Base-by-base conservation (phyloP, 2,329 filamentous ascomycete species). In the Hypocrella siamensis region DNA sequence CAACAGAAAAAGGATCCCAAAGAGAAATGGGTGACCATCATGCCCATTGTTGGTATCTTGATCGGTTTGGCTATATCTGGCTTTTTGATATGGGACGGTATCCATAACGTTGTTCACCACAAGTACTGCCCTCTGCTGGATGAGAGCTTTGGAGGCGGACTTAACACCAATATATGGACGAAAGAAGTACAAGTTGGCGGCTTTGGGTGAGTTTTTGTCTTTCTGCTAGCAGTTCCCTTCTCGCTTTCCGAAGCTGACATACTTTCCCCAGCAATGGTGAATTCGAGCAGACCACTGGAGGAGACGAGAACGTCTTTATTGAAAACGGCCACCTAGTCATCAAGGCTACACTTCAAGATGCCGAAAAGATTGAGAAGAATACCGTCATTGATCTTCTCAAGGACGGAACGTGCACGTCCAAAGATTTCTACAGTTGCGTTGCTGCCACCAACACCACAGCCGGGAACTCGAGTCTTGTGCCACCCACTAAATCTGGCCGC, bases 11-110 rank as follows among this genome's bases (percentile, higher is more conserved):
- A 63, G 35, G 77, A 86, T 41, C 75, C 78, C 10, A 79, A 75
- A 51, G 79, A 88, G 63, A 90, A 84, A 59, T 90, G 82, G 82
- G 75, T 83, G 7, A 85, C 77, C 3, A 84, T 88, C 39, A 67
- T 92, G 35, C 82, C 82, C 3, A 48, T 85, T 26, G 49, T 83
- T 17, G 82, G 81, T 29, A 70, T 90, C 31, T 30, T 75, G 3
- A 38, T 85, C 11, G 83, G 83, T 11, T 49, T 88, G 22, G 68
- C 52, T 3, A 57, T 86, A 26, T 70, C 77, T 1, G 81, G 65
- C 1, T 70, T 86, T 44, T 56, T 90, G 28, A 61, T 90, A 30
- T 90, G 75, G 65, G 77, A 86, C 41, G 83, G 83, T 4, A 49
- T 86, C 25, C 57, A 58, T 31, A 76, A 71, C 34, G 80, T 90